Conservation (phyloP, 768 basidiomycete genomes). For the Tylopilus intermedius region DNA sequence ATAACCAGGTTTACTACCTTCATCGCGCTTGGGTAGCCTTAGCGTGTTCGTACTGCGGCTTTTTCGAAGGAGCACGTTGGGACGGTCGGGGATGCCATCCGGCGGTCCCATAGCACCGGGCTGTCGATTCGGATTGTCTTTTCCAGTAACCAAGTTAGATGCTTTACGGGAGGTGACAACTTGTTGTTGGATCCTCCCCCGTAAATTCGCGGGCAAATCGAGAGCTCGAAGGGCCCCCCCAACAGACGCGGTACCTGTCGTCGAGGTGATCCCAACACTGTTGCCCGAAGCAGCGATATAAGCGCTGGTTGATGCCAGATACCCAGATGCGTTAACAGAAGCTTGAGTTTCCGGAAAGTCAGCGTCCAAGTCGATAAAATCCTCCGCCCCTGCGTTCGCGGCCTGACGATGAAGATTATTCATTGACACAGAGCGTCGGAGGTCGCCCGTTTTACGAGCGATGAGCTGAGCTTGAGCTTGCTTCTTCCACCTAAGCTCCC, state of each 20-base stretch:
- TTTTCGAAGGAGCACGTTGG: conserved; percentile 52
- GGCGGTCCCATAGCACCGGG: conserved; percentile 64
- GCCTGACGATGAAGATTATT: conserved; percentile 63
- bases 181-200: conserved; percentile 55
- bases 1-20: conserved; percentile 89
- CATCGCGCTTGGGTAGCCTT: conserved; percentile 71
- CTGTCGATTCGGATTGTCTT: conserved; percentile 25
- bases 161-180: conserved; percentile 62
- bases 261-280: conserved; percentile 88
- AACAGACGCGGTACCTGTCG: conserved; percentile 79
- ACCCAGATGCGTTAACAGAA: conserved; percentile 68
- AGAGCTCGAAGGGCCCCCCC: conserved; percentile 41
- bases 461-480: conserved; percentile 26
- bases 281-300: conserved; percentile 95
- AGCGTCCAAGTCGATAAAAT: conserved; percentile 39
- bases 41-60: conserved; percentile 79
- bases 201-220: conserved; percentile 50
- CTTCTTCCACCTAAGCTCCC: conserved; percentile 26
- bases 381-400: conserved; percentile 37
- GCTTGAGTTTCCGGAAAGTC: conserved; percentile 36
- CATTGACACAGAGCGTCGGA: conserved; percentile 73
- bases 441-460: conserved; percentile 42
- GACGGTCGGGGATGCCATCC: conserved; percentile 48
- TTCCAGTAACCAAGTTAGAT: conserved; percentile 27
- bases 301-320: conserved; percentile 51